Evolutionary conservation across 2,329 filamentous ascomycete species (phyloP).

Genomic region (Diaporthe sp.): DNA sequence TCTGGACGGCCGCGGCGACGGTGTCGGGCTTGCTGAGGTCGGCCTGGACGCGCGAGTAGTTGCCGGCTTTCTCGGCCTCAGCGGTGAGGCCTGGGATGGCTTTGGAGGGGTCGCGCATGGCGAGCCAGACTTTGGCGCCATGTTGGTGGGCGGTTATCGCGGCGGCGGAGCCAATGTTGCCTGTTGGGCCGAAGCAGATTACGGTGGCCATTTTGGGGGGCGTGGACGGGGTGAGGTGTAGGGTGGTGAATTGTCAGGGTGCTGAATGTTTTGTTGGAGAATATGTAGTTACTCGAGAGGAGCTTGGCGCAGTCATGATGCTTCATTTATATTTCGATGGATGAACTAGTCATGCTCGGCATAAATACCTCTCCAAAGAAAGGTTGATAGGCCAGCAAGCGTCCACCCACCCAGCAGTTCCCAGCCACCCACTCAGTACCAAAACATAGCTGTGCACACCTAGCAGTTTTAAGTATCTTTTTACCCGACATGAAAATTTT

Average conservation of each 20-base stretch:
- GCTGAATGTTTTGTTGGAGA: conserved; percentile 2
- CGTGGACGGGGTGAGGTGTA: background rate
- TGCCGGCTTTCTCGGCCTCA: conserved; percentile 25
- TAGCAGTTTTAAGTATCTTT: background rate
- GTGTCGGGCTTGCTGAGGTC: conserved; percentile 56
- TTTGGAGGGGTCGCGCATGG: conserved; percentile 47
- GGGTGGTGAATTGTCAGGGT: background rate
- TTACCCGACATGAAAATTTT: background rate
- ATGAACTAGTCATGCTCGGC: background rate
- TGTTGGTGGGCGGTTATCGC: conserved; percentile 50
- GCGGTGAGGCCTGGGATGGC: conserved; percentile 44
- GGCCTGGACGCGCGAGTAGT: conserved; percentile 43
- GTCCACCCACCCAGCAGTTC: background rate
- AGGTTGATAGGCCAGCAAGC: background rate
- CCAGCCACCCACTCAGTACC: background rate
- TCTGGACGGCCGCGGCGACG: conserved; percentile 51
- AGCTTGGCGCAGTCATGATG: background rate
- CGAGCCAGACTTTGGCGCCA: conserved; percentile 49
- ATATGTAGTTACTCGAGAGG: background rate
- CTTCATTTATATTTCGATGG: background rate
- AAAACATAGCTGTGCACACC: background rate
- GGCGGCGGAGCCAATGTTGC: conserved; percentile 53
- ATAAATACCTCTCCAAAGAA: background rate
- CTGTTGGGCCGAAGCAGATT: conserved; percentile 62
- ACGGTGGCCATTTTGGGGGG: conserved; percentile 37